A percentile compares a stretch with the other conserved stretches of the same genome.
Conservation (phyloP, 495 filamentous ascomycete species). For the Neurospora terricola region DNA sequence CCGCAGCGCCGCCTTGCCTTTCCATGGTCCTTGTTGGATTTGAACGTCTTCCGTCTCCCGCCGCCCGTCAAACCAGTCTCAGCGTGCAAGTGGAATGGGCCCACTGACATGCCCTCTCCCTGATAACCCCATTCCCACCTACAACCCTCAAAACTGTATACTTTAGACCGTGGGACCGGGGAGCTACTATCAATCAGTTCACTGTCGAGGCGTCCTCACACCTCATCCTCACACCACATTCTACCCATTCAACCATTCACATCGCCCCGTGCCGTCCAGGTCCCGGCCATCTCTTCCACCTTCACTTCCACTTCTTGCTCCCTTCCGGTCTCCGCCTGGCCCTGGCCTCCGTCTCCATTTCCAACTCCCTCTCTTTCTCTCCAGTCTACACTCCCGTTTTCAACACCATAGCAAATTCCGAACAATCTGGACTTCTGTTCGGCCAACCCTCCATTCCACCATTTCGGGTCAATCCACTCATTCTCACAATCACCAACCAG, state of each 20-base stretch:
- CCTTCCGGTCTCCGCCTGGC: background rate
- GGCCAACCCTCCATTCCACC: background rate
- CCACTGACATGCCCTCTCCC: background rate
- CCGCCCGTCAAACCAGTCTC: slow-evolving; percentile 6
- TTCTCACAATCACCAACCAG: background rate
- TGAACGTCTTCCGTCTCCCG: slow-evolving; percentile 23
- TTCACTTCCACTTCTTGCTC: slow-evolving; percentile 4
- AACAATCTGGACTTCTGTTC: background rate
- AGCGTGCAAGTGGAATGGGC: background rate
- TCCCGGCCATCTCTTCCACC: slow-evolving; percentile 7
- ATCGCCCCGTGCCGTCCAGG: slow-evolving; percentile 16
- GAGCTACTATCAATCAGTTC: background rate
- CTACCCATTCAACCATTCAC: slow-evolving; percentile 8
- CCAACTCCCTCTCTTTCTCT: slow-evolving; percentile 4
- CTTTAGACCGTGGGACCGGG: background rate
- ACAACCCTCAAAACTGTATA: background rate
- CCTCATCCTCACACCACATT: slow-evolving; percentile 13
- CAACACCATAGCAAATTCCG: background rate
- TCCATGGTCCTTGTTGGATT: slow-evolving; percentile 2
- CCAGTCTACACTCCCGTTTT: background rate
- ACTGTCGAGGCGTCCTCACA: background rate
- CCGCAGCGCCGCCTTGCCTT: slow-evolving; percentile 17
- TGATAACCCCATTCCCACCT: background rate
- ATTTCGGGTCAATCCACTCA: background rate
- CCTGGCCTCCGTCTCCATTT: slow-evolving; percentile 2